Conservation (phyloP, 2,329 filamentous ascomycete species). For the Fusarium duplospermum region DNA sequence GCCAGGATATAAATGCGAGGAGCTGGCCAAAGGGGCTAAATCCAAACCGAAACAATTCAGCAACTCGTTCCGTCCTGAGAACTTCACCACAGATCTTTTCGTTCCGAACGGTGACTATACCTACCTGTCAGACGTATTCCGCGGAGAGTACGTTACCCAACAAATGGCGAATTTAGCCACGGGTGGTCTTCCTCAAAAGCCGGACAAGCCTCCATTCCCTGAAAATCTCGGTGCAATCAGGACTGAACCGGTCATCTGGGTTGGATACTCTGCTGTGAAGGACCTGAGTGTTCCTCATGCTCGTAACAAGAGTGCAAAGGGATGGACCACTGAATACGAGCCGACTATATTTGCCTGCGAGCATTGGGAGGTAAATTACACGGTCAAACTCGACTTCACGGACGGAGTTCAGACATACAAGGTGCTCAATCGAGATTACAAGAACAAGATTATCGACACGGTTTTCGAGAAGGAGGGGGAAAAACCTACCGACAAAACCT, state of each 20-base stretch:
- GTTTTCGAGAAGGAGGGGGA: not conserved
- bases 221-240: not conserved
- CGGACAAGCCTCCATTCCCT: not conserved
- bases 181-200: not conserved
- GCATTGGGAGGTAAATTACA: not conserved
- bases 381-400: not conserved
- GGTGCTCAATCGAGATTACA: not conserved
- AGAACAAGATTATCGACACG: not conserved
- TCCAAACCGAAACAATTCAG: not conserved
- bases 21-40: not conserved
- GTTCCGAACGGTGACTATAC: not conserved
- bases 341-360: not conserved
- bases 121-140: not conserved
- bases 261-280: not conserved
- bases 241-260: not conserved
- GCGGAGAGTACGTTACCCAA: not conserved
- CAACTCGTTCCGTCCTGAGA: not conserved
- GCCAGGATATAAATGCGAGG: not conserved
- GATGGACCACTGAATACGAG: not conserved
- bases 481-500: not conserved
- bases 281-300: not conserved
- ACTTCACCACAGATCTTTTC: not conserved
- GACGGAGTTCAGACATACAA: not conserved
- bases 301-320: not conserved
- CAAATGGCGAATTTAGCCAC: not conserved